A percentile compares a stretch with the other conserved stretches of the same genome.
These are phyloP conservation scores for Candida labiduridarum DNA, from an alignment of 1,139 yeast genomes.

Conservation along the genomic window DNA sequence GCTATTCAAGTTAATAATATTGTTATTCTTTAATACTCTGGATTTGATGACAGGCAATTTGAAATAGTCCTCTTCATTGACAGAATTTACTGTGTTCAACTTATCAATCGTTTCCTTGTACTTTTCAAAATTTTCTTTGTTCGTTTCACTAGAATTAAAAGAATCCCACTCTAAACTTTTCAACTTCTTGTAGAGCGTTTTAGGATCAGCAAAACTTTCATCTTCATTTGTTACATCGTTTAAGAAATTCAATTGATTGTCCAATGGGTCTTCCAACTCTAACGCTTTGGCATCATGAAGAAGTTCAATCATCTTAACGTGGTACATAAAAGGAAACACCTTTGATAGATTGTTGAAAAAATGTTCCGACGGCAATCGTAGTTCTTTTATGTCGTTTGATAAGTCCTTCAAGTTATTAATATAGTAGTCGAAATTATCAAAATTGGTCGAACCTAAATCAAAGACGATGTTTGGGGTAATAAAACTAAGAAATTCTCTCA, in stretches of 20 bases:
- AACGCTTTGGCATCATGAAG: constrained; percentile 26
- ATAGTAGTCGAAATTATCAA: constrained; percentile 18
- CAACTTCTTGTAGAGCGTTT: constrained; percentile 28
- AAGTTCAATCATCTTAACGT: constrained; percentile 36
- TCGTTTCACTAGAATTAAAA: constrained; percentile 20
- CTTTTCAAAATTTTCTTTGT: constrained; percentile 23
- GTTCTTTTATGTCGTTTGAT: neutral
- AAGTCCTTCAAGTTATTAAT: constrained; percentile 6
- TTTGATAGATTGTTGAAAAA: constrained; percentile 18
- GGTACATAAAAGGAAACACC: constrained; percentile 39
- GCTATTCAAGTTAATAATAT: constrained; percentile 38
- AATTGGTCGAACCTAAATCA: constrained; percentile 35
- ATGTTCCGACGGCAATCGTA: constrained; percentile 5
- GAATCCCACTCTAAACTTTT: constrained; percentile 42
- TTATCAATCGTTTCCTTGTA: constrained; percentile 23
- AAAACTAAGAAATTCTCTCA: constrained; percentile 38
- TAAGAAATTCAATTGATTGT: constrained; percentile 39
- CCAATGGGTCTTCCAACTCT: constrained; percentile 25
- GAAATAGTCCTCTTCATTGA: constrained; percentile 24
- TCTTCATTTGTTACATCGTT: constrained; percentile 41
- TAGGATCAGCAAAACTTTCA: constrained; percentile 32
- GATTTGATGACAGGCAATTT: constrained; percentile 28
- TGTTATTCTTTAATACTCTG: constrained; percentile 32
- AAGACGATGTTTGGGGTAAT: constrained; percentile 39
- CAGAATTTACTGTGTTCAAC: constrained; percentile 8